phyloP scores from a whole-genome alignment of 176 grass and related monocot species.

The Eremochloa ophiuroides region DNA sequence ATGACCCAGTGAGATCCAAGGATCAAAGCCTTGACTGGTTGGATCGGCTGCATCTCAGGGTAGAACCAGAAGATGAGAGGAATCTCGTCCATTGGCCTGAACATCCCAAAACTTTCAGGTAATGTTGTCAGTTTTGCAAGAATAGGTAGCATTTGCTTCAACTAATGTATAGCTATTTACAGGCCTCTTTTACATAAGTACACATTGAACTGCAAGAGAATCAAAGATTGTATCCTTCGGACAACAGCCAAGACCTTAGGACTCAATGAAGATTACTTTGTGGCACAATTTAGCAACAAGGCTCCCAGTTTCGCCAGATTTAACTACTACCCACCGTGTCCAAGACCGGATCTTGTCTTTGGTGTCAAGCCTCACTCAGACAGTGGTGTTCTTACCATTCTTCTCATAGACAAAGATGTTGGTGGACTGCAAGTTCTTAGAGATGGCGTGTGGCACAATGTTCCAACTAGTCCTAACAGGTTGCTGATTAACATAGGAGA shows the following conservation, averaged over 20 bases:
- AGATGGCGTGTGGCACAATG: conserved; percentile 37
- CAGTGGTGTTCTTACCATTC: conserved; percentile 33
- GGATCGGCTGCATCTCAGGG: conserved; percentile 35
- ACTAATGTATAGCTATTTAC: not conserved
- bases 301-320: conserved; percentile 35
- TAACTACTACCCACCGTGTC: conserved; percentile 47
- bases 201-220: conserved; percentile 31
- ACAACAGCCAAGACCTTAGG: conserved; percentile 31
- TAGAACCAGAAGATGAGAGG: conserved; percentile 49
- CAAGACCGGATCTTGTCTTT: conserved; percentile 49
- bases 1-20: not conserved
- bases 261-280: conserved; percentile 23
- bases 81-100: conserved; percentile 42
- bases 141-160: not conserved
- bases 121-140: not conserved
- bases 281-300: conserved; percentile 22
- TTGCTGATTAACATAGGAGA: conserved; percentile 56
- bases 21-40: conserved; percentile 44
- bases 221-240: conserved; percentile 18
- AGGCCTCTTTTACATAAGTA: conserved; percentile 46
- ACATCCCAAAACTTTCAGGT: conserved; percentile 54
- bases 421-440: conserved; percentile 46
- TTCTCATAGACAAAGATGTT: conserved; percentile 51
- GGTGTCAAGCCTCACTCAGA: conserved; percentile 63
- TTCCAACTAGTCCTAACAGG: conserved; percentile 24